Evolutionary conservation across 495 filamentous ascomycete genomes (phyloP).

Genomic region (Penicillium parvum): DNA sequence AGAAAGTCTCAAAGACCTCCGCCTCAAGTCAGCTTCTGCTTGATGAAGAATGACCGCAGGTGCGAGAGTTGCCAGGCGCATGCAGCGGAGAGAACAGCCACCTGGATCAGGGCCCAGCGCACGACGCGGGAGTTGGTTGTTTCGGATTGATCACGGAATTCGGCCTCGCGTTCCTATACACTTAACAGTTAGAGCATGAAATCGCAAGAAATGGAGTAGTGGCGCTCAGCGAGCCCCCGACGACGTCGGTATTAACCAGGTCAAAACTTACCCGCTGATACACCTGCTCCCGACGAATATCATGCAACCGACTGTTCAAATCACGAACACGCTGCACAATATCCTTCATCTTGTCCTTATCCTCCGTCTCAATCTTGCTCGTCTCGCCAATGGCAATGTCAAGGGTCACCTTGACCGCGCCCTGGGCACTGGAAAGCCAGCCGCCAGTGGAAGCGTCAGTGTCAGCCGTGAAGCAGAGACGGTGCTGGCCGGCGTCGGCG

Average conservation of each 20-base stretch:
- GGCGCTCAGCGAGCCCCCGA: too few relatives aligned
- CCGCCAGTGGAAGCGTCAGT: constrained; percentile 54
- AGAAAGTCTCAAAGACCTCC: neutral
- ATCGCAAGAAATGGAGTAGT: too few relatives aligned
- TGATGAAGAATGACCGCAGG: constrained; percentile 96
- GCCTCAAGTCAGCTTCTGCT: constrained; percentile 87
- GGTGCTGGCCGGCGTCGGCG: constrained; percentile 89
- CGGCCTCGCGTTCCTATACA: constrained; percentile 85
- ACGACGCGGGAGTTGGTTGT: constrained; percentile 89
- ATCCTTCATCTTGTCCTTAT: constrained; percentile 90
- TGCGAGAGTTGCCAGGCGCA: constrained; percentile 98
- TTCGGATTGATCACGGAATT: constrained; percentile 97
- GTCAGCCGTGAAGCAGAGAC: constrained; percentile 85
- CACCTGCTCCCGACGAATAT: constrained; percentile 90
- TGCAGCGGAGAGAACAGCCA: constrained; percentile 80
- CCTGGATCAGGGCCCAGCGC: constrained; percentile 87
- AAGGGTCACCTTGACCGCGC: constrained; percentile 76
- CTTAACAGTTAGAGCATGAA: constrained; percentile 7
- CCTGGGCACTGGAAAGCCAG: constrained; percentile 67
- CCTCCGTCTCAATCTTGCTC: constrained; percentile 86
- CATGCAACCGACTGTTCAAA: constrained; percentile 79
- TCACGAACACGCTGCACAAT: constrained; percentile 87
- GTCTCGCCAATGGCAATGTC: constrained; percentile 96
- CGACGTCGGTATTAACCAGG: too few relatives aligned
- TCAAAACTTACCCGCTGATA: constrained; percentile 87